A percentile compares a stretch with the other conserved stretches of the same genome.
Evolutionary conservation across 495 filamentous ascomycete genomes (phyloP).

Genomic region (Sphaerosporella brunnea): DNA sequence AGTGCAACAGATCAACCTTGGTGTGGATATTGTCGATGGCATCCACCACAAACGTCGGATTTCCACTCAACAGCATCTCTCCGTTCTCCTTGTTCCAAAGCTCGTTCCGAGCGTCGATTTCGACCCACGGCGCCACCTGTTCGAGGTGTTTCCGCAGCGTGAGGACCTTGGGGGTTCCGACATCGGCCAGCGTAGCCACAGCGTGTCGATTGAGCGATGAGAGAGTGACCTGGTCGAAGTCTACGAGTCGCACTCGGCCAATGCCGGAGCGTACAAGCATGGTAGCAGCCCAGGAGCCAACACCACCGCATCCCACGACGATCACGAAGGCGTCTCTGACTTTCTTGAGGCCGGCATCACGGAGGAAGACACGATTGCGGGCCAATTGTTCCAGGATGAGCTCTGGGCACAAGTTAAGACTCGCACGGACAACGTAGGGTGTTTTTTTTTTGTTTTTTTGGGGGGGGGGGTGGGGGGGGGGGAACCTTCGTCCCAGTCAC

Average conservation of each 20-base stretch:
- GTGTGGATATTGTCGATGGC: conserved; percentile 97
- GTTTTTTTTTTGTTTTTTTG: too few relatives aligned
- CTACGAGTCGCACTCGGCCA: conserved; percentile 68
- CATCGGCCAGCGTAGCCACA: conserved; percentile 80
- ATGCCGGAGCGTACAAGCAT: conserved; percentile 82
- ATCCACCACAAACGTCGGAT: conserved; percentile 78
- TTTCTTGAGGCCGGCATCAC: conserved; percentile 54
- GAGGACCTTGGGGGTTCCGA: conserved; percentile 85
- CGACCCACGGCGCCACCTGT: conserved; percentile 76
- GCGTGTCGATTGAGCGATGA: conserved; percentile 88
- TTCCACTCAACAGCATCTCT: conserved; percentile 43
- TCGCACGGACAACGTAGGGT: too few relatives aligned
- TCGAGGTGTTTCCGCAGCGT: conserved; percentile 60
- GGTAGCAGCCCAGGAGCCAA: conserved; percentile 77
- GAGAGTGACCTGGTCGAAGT: conserved; percentile 95
- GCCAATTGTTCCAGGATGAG: conserved; percentile 91
- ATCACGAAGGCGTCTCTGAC: conserved; percentile 70
- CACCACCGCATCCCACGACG: conserved; percentile 83
- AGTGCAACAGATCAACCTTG: conserved; percentile 79
- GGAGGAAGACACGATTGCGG: conserved; percentile 84
- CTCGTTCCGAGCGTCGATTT: conserved; percentile 73
- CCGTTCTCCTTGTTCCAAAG: conserved; percentile 56
- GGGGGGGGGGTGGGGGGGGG: not conserved
- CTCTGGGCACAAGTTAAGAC: conserved; percentile 32
- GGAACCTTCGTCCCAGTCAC: conserved; percentile 78